Evolutionary conservation across 2,329 filamentous ascomycete genomes (phyloP).

Genomic region (Xylariaceae sp.): DNA sequence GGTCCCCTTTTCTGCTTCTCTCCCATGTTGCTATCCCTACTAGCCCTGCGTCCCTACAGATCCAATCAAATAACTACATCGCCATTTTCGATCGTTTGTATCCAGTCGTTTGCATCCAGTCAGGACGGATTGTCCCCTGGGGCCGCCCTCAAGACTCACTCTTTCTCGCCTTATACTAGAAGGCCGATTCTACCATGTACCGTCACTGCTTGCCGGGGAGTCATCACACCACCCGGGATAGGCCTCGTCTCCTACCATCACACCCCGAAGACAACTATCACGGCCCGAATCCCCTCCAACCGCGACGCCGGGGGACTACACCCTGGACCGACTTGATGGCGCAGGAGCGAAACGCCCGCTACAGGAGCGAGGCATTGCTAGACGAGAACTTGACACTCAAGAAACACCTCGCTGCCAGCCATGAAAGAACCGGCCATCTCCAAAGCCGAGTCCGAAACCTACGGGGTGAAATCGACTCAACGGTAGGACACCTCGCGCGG

Average conservation of each 20-base stretch:
- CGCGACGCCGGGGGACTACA: conserved; percentile 27
- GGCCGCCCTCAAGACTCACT: no score
- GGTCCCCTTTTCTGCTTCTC: conserved; percentile 14
- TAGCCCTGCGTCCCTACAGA: conserved; percentile 27
- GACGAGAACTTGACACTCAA: conserved; percentile 27
- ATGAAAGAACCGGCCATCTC: conserved; percentile 21
- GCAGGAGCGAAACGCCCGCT: conserved; percentile 20
- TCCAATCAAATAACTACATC: conserved; percentile 7
- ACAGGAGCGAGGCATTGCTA: conserved; percentile 15
- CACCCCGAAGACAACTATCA: conserved; percentile 26
- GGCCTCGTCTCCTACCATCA: conserved; percentile 23
- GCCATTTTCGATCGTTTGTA: conserved; percentile 1
- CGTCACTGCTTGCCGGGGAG: conserved; percentile 7
- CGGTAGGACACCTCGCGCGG: conserved; percentile 11
- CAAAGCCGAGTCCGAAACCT: conserved; percentile 17
- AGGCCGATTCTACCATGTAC: neutral
- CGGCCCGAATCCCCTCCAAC: conserved; percentile 16
- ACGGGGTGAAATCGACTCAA: conserved; percentile 14
- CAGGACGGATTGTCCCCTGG: conserved; percentile 6
- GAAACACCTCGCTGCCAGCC: conserved; percentile 14
- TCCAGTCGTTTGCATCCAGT: conserved; percentile 16
- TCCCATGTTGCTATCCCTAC: conserved; percentile 22
- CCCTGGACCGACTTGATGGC: conserved; percentile 24
- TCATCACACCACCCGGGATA: conserved; percentile 20
- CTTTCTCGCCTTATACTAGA: conserved; percentile 1